A percentile compares a stretch with the other conserved stretches of the same genome.
phyloP scores from a whole-genome alignment of 2,329 filamentous ascomycete genomes.

The Diaporthe sp. region DNA sequence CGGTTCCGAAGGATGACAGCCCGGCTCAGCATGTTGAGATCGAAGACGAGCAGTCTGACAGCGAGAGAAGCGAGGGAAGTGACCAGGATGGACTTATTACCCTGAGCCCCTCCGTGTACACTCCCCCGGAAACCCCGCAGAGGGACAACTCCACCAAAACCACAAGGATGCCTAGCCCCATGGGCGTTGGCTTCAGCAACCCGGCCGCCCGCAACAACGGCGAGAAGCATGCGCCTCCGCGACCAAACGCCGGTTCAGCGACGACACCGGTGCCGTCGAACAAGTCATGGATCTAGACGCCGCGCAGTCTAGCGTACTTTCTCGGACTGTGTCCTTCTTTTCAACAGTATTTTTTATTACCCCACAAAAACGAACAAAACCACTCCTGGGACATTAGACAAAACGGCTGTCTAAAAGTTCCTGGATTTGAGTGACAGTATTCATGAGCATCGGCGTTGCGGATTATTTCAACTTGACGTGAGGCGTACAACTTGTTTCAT shows the following conservation, averaged over 20 bases:
- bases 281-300: constrained; percentile 33
- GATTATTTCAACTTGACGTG: constrained; percentile 25
- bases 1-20: constrained; percentile 44
- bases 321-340: constrained; percentile 7
- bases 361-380: neutral
- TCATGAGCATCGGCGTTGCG: constrained; percentile 33
- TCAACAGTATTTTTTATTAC: constrained; percentile 9
- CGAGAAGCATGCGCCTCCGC: constrained; percentile 21
- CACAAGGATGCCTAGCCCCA: constrained; percentile 55
- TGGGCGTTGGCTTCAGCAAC: constrained; percentile 54
- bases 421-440: neutral
- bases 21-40: constrained; percentile 32
- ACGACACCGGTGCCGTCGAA: constrained; percentile 19
- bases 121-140: constrained; percentile 42
- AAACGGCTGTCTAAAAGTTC: constrained; percentile 17
- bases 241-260: constrained; percentile 21
- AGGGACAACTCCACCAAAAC: constrained; percentile 44
- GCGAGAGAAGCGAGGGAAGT: constrained; percentile 40
- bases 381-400: neutral
- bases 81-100: constrained; percentile 44
- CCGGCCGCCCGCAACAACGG: constrained; percentile 34
- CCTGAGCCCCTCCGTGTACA: constrained; percentile 65
- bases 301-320: constrained; percentile 10
- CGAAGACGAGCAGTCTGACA: constrained; percentile 35
- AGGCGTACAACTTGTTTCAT: neutral